These are phyloP conservation scores for Neurospora sp. DNA, from an alignment of 495 filamentous ascomycete species.

Conservation along the genomic window DNA sequence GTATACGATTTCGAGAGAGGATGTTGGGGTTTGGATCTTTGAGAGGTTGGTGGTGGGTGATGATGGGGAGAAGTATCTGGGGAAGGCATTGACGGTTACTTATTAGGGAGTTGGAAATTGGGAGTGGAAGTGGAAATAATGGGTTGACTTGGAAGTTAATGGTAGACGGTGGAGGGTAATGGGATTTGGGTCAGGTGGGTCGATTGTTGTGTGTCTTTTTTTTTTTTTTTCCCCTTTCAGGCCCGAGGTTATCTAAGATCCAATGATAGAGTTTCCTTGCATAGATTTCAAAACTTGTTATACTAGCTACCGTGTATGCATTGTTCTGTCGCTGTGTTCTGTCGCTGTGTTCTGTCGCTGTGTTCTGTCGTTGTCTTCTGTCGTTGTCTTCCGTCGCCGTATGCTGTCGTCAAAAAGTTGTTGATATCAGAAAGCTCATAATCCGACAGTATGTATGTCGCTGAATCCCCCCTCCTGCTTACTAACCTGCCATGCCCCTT, in stretches of 20 bases:
- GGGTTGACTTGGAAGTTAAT: neutral
- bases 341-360: neutral
- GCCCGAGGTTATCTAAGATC: neutral
- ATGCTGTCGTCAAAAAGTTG: too few species aligned
- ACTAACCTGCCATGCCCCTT: neutral
- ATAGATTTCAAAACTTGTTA: neutral
- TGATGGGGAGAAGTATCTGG: neutral
- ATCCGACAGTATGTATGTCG: neutral
- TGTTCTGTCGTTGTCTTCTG: neutral
- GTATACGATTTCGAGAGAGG: neutral
- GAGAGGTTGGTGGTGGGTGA: neutral
- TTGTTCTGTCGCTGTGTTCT: neutral
- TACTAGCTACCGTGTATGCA: neutral
- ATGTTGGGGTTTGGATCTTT: neutral
- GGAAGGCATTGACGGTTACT: neutral
- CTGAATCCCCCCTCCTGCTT: neutral
- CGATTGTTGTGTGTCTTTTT: neutral
- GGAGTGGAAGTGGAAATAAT: neutral
- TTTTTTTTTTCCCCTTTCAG: neutral
- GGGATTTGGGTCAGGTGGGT: neutral
- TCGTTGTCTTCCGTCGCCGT: too few species aligned
- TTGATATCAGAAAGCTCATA: neutral
- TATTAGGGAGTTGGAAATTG: neutral
- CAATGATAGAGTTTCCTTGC: accelerated
- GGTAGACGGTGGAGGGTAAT: neutral